Percentiles rank a stretch among this genome's conserved stretches.
Conservation (phyloP, 306 rosid species). For the Albizia julibrissin region DNA sequence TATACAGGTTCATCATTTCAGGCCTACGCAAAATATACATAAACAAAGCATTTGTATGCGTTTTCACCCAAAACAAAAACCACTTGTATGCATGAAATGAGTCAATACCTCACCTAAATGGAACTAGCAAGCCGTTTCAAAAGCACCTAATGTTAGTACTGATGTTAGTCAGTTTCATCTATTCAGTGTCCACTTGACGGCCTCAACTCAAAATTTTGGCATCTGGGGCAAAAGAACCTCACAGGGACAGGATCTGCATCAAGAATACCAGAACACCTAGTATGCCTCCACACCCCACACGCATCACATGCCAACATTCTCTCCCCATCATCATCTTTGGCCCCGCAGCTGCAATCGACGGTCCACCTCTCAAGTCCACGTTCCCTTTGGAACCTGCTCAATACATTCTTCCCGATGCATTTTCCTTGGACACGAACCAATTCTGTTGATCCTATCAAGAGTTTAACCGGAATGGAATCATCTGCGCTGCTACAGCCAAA, state of each 20-base stretch:
- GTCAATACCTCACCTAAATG: constrained; percentile 37
- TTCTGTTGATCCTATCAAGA: constrained; percentile 56
- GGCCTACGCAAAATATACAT: constrained; percentile 31
- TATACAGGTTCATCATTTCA: constrained; percentile 48
- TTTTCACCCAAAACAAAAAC: not conserved
- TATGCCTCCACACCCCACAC: constrained; percentile 92
- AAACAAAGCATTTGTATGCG: constrained; percentile 15
- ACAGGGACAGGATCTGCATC: constrained; percentile 73
- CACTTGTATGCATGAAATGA: constrained; percentile 21
- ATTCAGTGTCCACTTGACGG: constrained; percentile 51
- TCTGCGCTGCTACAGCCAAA: constrained; percentile 67
- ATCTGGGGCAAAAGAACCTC: constrained; percentile 66
- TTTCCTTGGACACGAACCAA: constrained; percentile 63
- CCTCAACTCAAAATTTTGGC: constrained; percentile 45
- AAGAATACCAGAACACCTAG: constrained; percentile 75
- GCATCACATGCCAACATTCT: constrained; percentile 91
- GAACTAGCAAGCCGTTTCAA: constrained; percentile 45
- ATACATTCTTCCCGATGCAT: constrained; percentile 63
- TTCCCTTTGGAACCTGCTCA: constrained; percentile 82
- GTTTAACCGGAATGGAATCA: constrained; percentile 68
- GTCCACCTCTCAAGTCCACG: constrained; percentile 96
- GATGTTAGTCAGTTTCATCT: constrained; percentile 49
- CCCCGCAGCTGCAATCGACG: constrained; percentile 89
- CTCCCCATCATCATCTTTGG: constrained; percentile 96
- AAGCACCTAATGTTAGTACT: constrained; percentile 39